Conservation (phyloP, 192 early-diverging fungal species). For the Paraglomus brasilianum region DNA sequence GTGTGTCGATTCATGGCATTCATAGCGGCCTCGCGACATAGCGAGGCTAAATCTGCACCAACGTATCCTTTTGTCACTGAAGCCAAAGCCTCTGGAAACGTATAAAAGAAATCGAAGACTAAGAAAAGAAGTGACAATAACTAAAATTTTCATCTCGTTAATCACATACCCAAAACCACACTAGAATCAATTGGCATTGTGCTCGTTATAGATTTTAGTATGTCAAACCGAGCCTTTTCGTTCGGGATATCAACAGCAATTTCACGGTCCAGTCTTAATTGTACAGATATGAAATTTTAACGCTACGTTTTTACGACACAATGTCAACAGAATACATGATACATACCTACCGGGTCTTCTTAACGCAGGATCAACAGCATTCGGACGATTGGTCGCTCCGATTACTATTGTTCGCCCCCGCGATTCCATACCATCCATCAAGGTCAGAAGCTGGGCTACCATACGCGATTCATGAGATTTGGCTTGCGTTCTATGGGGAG, state of each 20-base stretch:
- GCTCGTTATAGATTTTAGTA: conserved; percentile 59
- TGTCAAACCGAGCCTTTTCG: conserved; percentile 55
- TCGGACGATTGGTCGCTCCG: conserved; percentile 88
- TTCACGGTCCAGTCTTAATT: conserved; percentile 77
- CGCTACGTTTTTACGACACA: not conserved
- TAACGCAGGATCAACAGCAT: conserved; percentile 80
- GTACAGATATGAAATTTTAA: not conserved
- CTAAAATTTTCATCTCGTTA: not conserved
- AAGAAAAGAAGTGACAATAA: not conserved
- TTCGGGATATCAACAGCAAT: conserved; percentile 76
- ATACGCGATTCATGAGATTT: conserved; percentile 69
- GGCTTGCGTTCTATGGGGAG: conserved; percentile 61
- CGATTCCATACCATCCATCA: conserved; percentile 83
- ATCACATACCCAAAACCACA: conserved; percentile 49
- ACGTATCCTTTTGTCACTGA: conserved; percentile 87
- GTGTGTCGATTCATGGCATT: conserved; percentile 45
- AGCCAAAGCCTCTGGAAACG: conserved; percentile 43
- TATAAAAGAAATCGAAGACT: conserved; percentile 20
- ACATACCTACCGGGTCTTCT: conserved; percentile 75
- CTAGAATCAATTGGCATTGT: conserved; percentile 52
- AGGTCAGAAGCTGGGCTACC: conserved; percentile 85
- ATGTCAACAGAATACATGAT: not conserved
- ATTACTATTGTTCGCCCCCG: conserved; percentile 68
- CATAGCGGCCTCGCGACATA: conserved; percentile 81
- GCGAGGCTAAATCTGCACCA: conserved; percentile 84